Conservation (phyloP, 148 eudicot genomes). For the Arctostaphylos glauca region DNA sequence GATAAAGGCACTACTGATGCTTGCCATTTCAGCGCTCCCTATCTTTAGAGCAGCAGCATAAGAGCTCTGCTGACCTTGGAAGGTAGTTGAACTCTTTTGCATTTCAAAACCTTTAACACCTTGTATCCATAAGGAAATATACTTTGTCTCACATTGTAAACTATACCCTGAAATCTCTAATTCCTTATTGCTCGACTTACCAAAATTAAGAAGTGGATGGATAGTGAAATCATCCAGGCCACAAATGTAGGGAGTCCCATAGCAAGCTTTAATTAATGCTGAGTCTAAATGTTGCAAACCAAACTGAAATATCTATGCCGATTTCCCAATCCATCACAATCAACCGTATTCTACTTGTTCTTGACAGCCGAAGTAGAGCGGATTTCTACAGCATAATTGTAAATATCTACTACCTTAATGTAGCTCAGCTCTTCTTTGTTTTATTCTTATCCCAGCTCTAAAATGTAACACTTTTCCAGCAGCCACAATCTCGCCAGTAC, state of each 20-base stretch:
- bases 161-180: background rate
- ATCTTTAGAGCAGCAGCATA: background rate
- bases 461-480: no score
- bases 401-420: background rate
- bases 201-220: background rate
- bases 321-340: background rate
- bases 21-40: background rate
- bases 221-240: background rate
- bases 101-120: background rate
- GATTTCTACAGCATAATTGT: background rate
- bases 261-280: background rate
- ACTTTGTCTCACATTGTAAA: background rate
- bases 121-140: background rate
- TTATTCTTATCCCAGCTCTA: background rate
- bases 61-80: background rate
- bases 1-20: background rate
- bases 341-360: background rate
- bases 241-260: background rate
- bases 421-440: background rate
- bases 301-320: background rate
- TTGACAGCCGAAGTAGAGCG: background rate
- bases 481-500: no score
- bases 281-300: background rate
- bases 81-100: background rate
- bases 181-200: background rate